Evolutionary conservation across 345 rosid genomes (phyloP), one percentile per base, ranked within the genome.

Genomic region (Heritiera fomes): DNA sequence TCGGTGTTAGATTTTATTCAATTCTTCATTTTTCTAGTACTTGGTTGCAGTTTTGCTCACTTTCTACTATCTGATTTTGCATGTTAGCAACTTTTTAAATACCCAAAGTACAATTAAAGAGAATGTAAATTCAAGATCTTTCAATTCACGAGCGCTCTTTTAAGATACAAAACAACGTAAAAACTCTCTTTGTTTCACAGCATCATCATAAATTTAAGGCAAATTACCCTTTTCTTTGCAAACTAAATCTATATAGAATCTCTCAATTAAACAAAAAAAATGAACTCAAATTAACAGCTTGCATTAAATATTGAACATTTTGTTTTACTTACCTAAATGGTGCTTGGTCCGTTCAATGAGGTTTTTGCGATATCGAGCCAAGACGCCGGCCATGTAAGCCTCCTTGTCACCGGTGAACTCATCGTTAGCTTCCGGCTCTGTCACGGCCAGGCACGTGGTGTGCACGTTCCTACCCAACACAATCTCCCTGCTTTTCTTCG

Each of bases 401-500:
- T 95, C 98, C 81, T 89, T 93, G 71, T 95, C 98, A 7, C 98
- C 98, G 41, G 97, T 95, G 78, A 81, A 81, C 18, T 93, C 98
- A 79, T 95, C 98, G 84, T 95, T 83, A 6, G 87, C 89, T 1
- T 93, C 98, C 0, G 98, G 98, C 82, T 95, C 98, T 1, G 97
- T 93, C 10, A 95, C 91, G 73, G 90, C 91, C 3, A 92, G 90
- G 80, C 93, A 90, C 73, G 95, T 79, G 71, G 97, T 91, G 76
- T 91, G 98, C 38, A 95, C 84, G 80, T 95, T 95, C 84, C 82
- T 87, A 50, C 99, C 98, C 38, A 95, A 78, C 47, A 92, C 98
- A 77, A 95, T 90, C 89, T 89, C 94, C 82, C 90, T 81, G 4
- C 76, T 83, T 12, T 47, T 83, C 79, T 82, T 84, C 46, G 76